Percentiles rank a stretch among this genome's conserved stretches.
phyloP scores from a whole-genome alignment of 163 green algal genomes.

The Smithsoniella earleae region DNA sequence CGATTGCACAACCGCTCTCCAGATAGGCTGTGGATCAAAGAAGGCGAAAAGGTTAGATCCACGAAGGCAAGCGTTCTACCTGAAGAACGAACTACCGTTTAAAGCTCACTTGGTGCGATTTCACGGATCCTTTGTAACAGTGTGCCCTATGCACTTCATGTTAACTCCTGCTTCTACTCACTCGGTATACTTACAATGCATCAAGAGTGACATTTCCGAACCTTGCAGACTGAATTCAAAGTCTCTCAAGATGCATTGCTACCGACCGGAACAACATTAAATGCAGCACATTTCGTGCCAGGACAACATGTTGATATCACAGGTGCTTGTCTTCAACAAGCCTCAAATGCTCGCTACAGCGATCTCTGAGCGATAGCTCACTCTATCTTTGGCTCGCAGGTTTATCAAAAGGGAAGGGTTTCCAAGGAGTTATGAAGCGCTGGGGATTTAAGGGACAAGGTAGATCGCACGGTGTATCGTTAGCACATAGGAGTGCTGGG shows the following conservation, averaged over 20 bases:
- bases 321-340: too few species aligned
- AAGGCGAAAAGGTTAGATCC: conserved; percentile 59
- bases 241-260: conserved; percentile 71
- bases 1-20: conserved; percentile 66
- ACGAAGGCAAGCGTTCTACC: conserved; percentile 40
- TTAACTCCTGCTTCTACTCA: too few species aligned
- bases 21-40: conserved; percentile 65
- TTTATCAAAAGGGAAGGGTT: conserved; percentile 10
- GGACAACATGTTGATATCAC: conserved; percentile 90
- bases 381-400: too few species aligned
- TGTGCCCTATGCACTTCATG: too few species aligned
- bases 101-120: conserved; percentile 62
- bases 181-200: too few species aligned
- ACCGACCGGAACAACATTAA: conserved; percentile 66
- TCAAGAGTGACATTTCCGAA: too few species aligned
- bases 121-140: too few species aligned
- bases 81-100: conserved; percentile 47
- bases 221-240: conserved; percentile 44
- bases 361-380: background rate
- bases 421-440: conserved; percentile 85
- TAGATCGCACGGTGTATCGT: conserved; percentile 78
- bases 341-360: conserved; percentile 7
- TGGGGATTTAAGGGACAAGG: conserved; percentile 79
- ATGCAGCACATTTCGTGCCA: conserved; percentile 73
- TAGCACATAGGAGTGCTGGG: conserved; percentile 54